phyloP scores from a whole-genome alignment of 371 early-diverging fungal genomes.

The Rhizopus stolonifer region DNA sequence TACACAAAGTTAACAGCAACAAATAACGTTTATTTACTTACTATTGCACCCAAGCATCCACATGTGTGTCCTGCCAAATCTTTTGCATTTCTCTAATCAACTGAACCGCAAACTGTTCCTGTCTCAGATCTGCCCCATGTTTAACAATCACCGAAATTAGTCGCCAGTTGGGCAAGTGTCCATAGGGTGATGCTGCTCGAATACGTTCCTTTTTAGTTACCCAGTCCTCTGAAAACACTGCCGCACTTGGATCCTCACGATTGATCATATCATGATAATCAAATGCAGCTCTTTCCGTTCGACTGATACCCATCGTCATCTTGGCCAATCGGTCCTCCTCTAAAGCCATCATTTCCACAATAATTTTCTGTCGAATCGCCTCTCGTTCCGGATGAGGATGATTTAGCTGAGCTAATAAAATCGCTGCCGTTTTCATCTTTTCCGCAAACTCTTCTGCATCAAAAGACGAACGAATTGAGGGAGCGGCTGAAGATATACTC shows the following conservation, averaged over 20 bases:
- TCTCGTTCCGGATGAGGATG: constrained; percentile 46
- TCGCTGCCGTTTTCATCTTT: constrained; percentile 89
- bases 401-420: constrained; percentile 86
- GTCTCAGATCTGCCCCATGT: constrained; percentile 92
- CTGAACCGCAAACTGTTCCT: constrained; percentile 96
- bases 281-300: neutral
- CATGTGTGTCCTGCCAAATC: constrained; percentile 85
- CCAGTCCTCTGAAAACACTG: constrained; percentile 90
- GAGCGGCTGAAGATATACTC: neutral
- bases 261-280: constrained; percentile 23
- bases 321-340: constrained; percentile 76
- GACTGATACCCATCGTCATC: constrained; percentile 41
- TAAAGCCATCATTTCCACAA: constrained; percentile 86
- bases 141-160: constrained; percentile 94
- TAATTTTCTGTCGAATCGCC: constrained; percentile 75
- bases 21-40: constrained; percentile 45
- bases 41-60: constrained; percentile 83
- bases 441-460: constrained; percentile 79
- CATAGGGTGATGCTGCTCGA: constrained; percentile 77
- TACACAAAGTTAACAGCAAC: constrained; percentile 17
- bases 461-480: constrained; percentile 3
- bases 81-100: constrained; percentile 89
- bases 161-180: constrained; percentile 76
- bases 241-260: constrained; percentile 84
- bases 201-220: constrained; percentile 78